phyloP scores from a whole-genome alignment of 2,329 filamentous ascomycete species.

The Cladophialophora chaetospira region DNA sequence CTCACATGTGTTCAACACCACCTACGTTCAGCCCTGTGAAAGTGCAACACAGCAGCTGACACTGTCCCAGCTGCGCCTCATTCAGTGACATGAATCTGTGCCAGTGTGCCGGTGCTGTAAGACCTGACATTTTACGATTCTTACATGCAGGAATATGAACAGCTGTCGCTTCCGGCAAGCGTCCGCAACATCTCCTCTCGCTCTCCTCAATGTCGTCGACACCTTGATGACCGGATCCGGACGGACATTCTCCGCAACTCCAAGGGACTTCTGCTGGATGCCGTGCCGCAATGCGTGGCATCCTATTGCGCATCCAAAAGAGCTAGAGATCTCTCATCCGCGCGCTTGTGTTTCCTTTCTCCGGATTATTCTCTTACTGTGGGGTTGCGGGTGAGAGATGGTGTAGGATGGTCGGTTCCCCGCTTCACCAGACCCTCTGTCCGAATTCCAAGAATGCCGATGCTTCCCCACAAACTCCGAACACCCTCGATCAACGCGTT shows the following conservation, averaged over 20 bases:
- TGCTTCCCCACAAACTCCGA: neutral
- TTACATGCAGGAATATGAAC: no score
- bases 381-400: neutral
- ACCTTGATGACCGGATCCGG: neutral
- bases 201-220: neutral
- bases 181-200: neutral
- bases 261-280: neutral
- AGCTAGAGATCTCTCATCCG: neutral
- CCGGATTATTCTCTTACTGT: conserved; percentile 9
- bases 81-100: neutral
- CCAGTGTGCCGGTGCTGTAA: neutral
- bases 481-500: no score
- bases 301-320: neutral
- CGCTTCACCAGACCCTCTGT: neutral
- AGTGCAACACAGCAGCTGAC: conserved; percentile 7
- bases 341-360: conserved; percentile 1
- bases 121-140: neutral
- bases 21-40: neutral
- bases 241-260: conserved; percentile 3
- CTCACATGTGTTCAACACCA: conserved; percentile 6
- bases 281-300: neutral
- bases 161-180: neutral
- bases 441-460: neutral
- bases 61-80: conserved; percentile 3
- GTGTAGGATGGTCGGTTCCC: neutral